phyloP scores from a whole-genome alignment of 257 asterid species.

The Solanum paucissectum region DNA sequence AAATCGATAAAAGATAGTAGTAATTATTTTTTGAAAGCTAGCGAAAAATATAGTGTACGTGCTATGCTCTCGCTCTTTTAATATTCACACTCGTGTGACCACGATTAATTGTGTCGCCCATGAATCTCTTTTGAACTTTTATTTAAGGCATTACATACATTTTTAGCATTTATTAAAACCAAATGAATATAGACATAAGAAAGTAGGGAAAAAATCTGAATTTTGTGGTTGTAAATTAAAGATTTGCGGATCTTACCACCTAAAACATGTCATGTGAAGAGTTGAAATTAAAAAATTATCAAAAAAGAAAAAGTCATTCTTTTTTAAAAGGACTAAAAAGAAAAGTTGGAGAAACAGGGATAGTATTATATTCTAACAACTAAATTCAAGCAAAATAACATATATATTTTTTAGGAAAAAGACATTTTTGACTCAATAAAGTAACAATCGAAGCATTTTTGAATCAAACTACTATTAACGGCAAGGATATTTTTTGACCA shows the following conservation, averaged over 20 bases:
- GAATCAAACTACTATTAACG: not conserved
- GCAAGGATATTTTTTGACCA: not conserved
- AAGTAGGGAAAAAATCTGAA: too few species aligned
- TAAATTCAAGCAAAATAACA: not conserved
- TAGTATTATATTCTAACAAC: not conserved
- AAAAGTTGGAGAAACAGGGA: not conserved
- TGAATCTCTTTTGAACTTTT: not conserved
- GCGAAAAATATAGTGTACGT: not conserved
- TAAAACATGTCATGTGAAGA: too few species aligned
- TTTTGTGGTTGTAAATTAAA: too few species aligned
- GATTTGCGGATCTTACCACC: rapidly evolving
- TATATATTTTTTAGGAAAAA: too few species aligned
- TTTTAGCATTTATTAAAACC: not conserved
- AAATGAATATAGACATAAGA: not conserved
- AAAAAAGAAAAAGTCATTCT: too few species aligned
- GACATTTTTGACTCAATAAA: not conserved
- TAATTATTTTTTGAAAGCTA: not conserved
- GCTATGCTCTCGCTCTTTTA: not conserved
- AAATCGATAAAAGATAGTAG: not conserved
- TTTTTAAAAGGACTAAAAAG: too few species aligned
- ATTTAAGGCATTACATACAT: not conserved
- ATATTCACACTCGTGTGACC: not conserved
- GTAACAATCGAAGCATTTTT: too few species aligned
- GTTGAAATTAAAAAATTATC: too few species aligned
- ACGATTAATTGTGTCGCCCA: not conserved